Evolutionary conservation across 208 protist genomes (phyloP).

Genomic region (Trypanosoma vivax): DNA sequence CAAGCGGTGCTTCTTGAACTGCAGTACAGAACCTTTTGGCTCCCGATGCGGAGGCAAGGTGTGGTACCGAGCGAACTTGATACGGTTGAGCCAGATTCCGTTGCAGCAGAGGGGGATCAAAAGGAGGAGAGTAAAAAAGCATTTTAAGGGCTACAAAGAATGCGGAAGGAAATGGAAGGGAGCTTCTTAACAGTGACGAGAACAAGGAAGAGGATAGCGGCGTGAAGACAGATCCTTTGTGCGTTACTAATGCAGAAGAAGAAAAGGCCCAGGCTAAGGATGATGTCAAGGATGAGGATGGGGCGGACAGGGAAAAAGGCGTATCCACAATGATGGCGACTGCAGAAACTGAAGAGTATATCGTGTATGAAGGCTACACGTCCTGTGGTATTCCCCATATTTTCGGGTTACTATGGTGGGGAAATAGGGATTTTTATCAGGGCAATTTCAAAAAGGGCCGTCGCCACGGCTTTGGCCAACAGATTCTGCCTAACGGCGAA

Average conservation of each 20-base stretch:
- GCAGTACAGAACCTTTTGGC: constrained; percentile 49
- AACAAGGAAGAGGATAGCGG: not conserved
- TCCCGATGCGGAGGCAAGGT: constrained; percentile 58
- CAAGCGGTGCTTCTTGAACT: constrained; percentile 39
- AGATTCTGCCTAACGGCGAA: constrained; percentile 61
- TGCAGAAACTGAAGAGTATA: not conserved
- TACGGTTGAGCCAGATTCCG: too few species aligned
- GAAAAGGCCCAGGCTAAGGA: too few species aligned
- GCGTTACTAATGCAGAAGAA: too few species aligned
- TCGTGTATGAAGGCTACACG: constrained; percentile 74
- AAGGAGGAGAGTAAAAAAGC: not conserved
- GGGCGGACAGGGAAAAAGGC: not conserved
- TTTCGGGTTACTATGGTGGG: constrained; percentile 78
- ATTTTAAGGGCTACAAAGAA: not conserved
- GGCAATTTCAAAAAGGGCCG: constrained; percentile 56
- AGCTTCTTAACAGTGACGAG: not conserved
- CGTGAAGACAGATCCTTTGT: not conserved
- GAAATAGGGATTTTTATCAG: constrained; percentile 44
- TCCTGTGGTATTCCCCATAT: constrained; percentile 57
- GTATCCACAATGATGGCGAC: not conserved
- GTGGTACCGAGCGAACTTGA: too few species aligned
- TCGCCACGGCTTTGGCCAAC: constrained; percentile 51
- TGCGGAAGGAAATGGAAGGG: not conserved
- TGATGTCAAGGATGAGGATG: not conserved
- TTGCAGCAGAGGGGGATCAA: not conserved